Percentiles rank a stretch among this genome's conserved stretches.
These are phyloP conservation scores for Blepharisma japonicum DNA, from an alignment of 73 alveolate species.

Conservation along the genomic window DNA sequence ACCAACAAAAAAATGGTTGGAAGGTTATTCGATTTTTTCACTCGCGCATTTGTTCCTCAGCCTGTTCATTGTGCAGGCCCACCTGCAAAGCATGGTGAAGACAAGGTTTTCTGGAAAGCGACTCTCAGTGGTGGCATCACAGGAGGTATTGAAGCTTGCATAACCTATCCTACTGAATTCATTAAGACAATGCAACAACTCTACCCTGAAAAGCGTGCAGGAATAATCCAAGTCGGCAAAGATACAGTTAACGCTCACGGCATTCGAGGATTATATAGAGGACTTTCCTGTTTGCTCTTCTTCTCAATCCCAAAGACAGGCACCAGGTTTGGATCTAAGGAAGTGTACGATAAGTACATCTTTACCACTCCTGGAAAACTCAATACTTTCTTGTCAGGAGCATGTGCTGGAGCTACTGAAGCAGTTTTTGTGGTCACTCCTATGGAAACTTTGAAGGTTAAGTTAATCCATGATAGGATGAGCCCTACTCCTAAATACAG, in stretches of 20 bases:
- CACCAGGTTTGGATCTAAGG: conserved; percentile 77
- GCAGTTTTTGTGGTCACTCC: conserved; percentile 93
- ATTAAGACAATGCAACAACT: conserved; percentile 88
- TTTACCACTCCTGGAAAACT: conserved; percentile 39
- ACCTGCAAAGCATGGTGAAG: conserved; percentile 4
- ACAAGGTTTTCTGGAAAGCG: conserved; percentile 20
- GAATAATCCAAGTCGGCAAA: conserved; percentile 60
- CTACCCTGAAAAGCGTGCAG: conserved; percentile 78
- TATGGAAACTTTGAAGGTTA: conserved; percentile 83
- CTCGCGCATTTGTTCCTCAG: neutral
- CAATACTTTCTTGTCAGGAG: conserved; percentile 72
- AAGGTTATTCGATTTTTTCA: neutral
- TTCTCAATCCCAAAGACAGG: conserved; percentile 89
- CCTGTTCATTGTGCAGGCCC: conserved; percentile 23
- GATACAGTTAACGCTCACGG: conserved; percentile 66
- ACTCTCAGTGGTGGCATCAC: conserved; percentile 77
- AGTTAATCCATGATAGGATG: conserved; percentile 83
- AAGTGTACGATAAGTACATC: conserved; percentile 56
- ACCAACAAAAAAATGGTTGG: conserved; percentile 12
- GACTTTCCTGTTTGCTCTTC: conserved; percentile 75
- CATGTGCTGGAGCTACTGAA: conserved; percentile 85
- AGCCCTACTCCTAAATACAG: conserved; percentile 70
- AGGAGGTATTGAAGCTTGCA: conserved; percentile 90
- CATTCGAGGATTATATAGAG: conserved; percentile 76
- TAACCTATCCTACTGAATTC: conserved; percentile 91